Evolutionary conservation across 345 rosid species (phyloP).

Genomic region (Raphanus raphanistrum): DNA sequence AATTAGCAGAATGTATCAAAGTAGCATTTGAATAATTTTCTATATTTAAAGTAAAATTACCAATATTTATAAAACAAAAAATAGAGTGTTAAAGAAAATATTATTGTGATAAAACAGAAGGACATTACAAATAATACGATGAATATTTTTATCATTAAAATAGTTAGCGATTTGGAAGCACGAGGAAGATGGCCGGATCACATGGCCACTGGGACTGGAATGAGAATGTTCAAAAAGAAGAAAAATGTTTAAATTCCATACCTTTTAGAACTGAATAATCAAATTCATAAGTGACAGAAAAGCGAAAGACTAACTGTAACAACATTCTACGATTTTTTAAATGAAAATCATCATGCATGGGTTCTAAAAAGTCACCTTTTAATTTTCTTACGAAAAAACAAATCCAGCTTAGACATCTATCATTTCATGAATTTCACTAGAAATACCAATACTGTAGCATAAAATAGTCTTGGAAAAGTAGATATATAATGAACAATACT

Average conservation of each 20-base stretch:
- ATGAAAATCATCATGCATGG: conserved; percentile 28
- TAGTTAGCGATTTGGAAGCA: conserved; percentile 20
- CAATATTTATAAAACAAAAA: neutral
- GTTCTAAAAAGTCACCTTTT: conserved; percentile 24
- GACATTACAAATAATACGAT: neutral
- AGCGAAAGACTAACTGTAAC: conserved; percentile 38
- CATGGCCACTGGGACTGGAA: conserved; percentile 38
- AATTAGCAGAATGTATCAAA: neutral
- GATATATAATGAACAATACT: neutral
- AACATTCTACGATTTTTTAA: conserved; percentile 37
- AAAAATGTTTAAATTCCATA: conserved; percentile 20
- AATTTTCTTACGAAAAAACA: conserved; percentile 5
- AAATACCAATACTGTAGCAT: neutral
- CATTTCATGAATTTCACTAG: conserved; percentile 5
- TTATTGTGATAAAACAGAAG: neutral
- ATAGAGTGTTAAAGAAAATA: neutral
- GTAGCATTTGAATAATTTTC: neutral
- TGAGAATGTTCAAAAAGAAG: conserved; percentile 34
- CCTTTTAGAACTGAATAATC: conserved; percentile 38
- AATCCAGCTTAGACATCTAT: neutral
- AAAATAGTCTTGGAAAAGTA: neutral
- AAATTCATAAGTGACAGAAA: conserved; percentile 31
- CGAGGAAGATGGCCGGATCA: conserved; percentile 40
- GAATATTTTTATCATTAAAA: neutral
- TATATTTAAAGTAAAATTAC: neutral